These are phyloP conservation scores for Hebeloma cylindrosporum DNA, from an alignment of 768 basidiomycete species.

Conservation along the genomic window DNA sequence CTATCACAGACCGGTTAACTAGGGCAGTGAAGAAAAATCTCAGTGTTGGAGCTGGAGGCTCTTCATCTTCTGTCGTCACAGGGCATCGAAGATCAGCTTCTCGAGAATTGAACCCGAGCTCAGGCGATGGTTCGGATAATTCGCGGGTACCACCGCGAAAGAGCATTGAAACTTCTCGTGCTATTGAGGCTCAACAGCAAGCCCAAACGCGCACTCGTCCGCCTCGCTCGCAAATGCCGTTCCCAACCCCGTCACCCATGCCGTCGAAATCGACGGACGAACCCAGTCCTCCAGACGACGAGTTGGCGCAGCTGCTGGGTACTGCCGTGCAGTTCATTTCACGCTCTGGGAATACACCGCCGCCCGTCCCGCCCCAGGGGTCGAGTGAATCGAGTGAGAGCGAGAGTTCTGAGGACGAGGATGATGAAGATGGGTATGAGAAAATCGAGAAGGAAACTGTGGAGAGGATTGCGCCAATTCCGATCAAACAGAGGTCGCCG, in stretches of 20 bases:
- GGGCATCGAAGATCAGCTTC: slow-evolving; percentile 2
- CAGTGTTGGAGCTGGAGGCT: background rate
- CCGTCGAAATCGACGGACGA: slow-evolving; percentile 11
- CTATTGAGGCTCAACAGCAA: background rate
- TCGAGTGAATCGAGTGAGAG: slow-evolving; percentile 29
- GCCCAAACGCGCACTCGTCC: background rate
- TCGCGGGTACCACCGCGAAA: slow-evolving; percentile 2
- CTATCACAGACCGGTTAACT: slow-evolving; percentile 42
- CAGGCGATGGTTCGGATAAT: slow-evolving; percentile 12
- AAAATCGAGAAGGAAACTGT: slow-evolving; percentile 14
- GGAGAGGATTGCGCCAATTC: slow-evolving; percentile 51
- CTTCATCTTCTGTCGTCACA: slow-evolving; percentile 2
- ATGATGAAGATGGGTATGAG: slow-evolving; percentile 19
- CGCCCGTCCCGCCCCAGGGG: too few species aligned
- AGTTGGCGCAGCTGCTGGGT: slow-evolving; percentile 43
- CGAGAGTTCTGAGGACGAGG: slow-evolving; percentile 25
- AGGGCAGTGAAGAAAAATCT: slow-evolving; percentile 34
- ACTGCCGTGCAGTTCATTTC: slow-evolving; percentile 43
- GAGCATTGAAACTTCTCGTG: slow-evolving; percentile 1
- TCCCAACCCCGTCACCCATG: slow-evolving; percentile 7
- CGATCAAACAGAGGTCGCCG: slow-evolving; percentile 55
- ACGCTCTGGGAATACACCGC: slow-evolving; percentile 37
- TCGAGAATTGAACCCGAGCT: slow-evolving; percentile 10
- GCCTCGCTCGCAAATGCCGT: slow-evolving; percentile 6
- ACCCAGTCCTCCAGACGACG: slow-evolving; percentile 39